Conservation (phyloP, 2,329 filamentous ascomycete species). For the Grosmannia serpens region DNA sequence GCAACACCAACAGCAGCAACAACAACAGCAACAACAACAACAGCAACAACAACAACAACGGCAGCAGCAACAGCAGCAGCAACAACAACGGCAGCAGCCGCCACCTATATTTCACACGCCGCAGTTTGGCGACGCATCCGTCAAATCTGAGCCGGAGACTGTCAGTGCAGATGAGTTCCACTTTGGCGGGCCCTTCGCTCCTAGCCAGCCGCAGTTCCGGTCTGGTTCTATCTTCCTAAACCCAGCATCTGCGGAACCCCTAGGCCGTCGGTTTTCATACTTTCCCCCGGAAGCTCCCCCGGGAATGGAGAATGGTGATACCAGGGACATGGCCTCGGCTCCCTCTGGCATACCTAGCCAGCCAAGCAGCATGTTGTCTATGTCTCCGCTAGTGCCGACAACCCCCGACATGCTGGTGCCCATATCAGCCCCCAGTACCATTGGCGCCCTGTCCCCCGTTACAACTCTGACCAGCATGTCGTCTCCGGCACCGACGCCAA, state of each 20-base stretch:
- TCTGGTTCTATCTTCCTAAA: conserved; percentile 57
- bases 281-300: conserved; percentile 40
- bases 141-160: conserved; percentile 33
- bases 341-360: conserved; percentile 5
- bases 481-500: conserved; percentile 23
- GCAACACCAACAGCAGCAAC: conserved; percentile 13
- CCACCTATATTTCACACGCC: conserved; percentile 34
- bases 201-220: conserved; percentile 38
- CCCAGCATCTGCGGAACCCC: conserved; percentile 40
- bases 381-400: conserved; percentile 24
- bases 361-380: conserved; percentile 1
- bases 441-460: conserved; percentile 25
- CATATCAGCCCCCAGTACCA: conserved; percentile 18
- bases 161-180: conserved; percentile 17
- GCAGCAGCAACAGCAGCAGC: conserved; percentile 10
- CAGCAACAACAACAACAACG: conserved; percentile 4
- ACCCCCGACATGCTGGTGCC: conserved; percentile 30
- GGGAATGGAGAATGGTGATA: conserved; percentile 7
- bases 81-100: conserved; percentile 9
- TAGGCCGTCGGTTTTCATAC: conserved; percentile 49
- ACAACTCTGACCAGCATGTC: conserved; percentile 13
- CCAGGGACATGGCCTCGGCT: conserved; percentile 24
- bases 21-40: not conserved
- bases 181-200: conserved; percentile 16
- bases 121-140: conserved; percentile 48